Evolutionary conservation across 805 yeast species (phyloP), one percentile per base, ranked within the genome.

Genomic region (Metschnikowia drakensbergensis): DNA sequence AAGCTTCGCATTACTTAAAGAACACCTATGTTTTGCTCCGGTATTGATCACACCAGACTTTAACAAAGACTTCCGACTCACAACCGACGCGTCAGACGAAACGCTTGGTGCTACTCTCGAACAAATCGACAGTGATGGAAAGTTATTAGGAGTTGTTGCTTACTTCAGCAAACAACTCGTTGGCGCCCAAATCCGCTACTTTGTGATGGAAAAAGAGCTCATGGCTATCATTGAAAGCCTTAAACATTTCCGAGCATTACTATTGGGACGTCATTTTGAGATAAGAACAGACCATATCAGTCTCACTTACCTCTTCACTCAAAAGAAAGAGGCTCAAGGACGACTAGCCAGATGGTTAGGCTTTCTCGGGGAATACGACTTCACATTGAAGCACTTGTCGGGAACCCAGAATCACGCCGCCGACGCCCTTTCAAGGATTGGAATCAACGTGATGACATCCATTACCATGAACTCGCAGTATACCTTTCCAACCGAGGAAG

Each of bases 141-240:
- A n/a, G n/a, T n/a, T n/a, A n/a, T n/a, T n/a, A n/a, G n/a, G n/a
- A n/a, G n/a, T n/a, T n/a, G n/a, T n/a, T n/a, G n/a, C n/a, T n/a
- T n/a, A n/a, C n/a, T n/a, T n/a, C n/a, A n/a, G n/a, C n/a, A n/a
- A n/a, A n/a, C n/a, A n/a, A n/a, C n/a, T n/a, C n/a, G n/a, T n/a
- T n/a, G n/a, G n/a, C n/a, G n/a, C n/a, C n/a, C n/a, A n/a, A n/a
- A 41, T 35, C 26, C 25, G 28, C n/a, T 35, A 35, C 22, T 35
- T 35, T 23, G 35, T 35, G 28, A 35, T 35, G 27, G 51, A 48
- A 32, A 48, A 43, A 32, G 44, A 48, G 13, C 33, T 48, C 30
- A 31, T 43, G n/a, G 43, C 47, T 8, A 38, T 48, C 11, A 38
- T 48, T 25, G 46, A 47, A 27, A 28, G 46, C 10, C 13, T 47